Percentiles rank a stretch among this genome's conserved stretches.
Evolutionary conservation across 169 alveolate species (phyloP).

Genomic region (Plasmodium malariae): DNA sequence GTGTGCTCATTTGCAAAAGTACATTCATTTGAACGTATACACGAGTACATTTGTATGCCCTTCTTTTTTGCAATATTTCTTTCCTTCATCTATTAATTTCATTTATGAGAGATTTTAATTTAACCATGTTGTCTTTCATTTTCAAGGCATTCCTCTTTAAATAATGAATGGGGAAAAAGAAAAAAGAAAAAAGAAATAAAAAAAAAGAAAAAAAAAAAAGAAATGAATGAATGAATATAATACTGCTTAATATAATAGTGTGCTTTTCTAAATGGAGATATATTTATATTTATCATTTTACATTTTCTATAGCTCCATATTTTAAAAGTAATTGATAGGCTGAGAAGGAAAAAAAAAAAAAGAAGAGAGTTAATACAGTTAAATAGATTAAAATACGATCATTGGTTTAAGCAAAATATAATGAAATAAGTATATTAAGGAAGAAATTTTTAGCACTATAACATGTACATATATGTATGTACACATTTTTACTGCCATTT

Average conservation of each 20-base stretch:
- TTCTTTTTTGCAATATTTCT: not conserved
- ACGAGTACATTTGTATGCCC: not conserved
- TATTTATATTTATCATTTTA: conserved; percentile 5
- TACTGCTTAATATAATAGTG: not conserved
- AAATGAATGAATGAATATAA: not conserved
- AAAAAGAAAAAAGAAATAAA: not conserved
- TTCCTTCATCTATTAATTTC: not conserved
- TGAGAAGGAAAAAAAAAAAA: conserved; percentile 5
- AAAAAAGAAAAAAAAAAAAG: not conserved
- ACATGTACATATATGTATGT: not conserved
- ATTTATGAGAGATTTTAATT: not conserved
- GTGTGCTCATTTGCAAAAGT: not conserved
- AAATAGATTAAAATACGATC: not conserved
- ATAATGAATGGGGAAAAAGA: not conserved
- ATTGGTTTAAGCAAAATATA: not conserved
- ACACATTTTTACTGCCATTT: conserved; percentile 3
- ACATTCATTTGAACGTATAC: not conserved
- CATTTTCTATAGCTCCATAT: conserved; percentile 75
- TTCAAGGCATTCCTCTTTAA: conserved; percentile 16
- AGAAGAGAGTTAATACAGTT: not conserved
- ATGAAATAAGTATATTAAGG: not conserved
- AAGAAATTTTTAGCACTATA: not conserved
- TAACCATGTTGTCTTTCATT: conserved; percentile 32
- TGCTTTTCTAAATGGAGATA: not conserved
- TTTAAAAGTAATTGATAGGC: conserved; percentile 65